A percentile compares a stretch with the other conserved stretches of the same genome.
Conservation (phyloP, 345 rosid species). For the Camelina neglecta region DNA sequence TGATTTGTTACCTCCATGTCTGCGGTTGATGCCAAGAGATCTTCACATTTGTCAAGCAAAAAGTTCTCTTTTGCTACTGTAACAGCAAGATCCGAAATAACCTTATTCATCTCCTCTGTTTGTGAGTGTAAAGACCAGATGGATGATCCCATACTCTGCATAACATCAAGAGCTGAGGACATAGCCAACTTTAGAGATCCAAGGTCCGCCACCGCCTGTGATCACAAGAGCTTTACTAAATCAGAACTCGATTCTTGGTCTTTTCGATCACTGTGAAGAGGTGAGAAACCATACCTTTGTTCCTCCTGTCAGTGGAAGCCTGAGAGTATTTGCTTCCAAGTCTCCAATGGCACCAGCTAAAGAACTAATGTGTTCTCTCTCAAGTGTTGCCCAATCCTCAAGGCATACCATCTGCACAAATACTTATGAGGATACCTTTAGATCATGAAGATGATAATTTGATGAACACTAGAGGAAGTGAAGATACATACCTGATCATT, state of each 20-base stretch:
- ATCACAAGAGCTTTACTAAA: conserved; percentile 26
- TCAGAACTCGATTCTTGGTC: conserved; percentile 1
- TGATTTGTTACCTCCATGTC: conserved; percentile 65
- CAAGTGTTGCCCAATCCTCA: conserved; percentile 80
- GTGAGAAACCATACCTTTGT: conserved; percentile 63
- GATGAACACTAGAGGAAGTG: conserved; percentile 24
- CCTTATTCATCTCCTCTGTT: conserved; percentile 63
- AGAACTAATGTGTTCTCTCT: conserved; percentile 72
- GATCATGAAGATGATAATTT: conserved; percentile 2
- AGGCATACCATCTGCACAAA: conserved; percentile 68
- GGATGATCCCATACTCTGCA: conserved; percentile 83
- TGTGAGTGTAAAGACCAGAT: conserved; percentile 63
- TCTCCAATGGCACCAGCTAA: conserved; percentile 79
- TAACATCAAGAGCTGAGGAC: conserved; percentile 83
- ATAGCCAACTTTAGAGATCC: conserved; percentile 74
- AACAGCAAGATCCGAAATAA: conserved; percentile 71
- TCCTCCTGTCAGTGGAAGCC: conserved; percentile 76
- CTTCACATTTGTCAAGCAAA: conserved; percentile 70
- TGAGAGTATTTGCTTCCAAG: conserved; percentile 86
- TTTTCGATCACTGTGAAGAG: not conserved
- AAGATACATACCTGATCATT: conserved; percentile 60
- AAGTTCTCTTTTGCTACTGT: conserved; percentile 57
- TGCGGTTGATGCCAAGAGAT: conserved; percentile 67
- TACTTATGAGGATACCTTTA: conserved; percentile 23
- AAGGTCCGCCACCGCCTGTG: conserved; percentile 81